phyloP scores from a whole-genome alignment of 441 rosid genomes.

The Adansonia madagascariensis region DNA sequence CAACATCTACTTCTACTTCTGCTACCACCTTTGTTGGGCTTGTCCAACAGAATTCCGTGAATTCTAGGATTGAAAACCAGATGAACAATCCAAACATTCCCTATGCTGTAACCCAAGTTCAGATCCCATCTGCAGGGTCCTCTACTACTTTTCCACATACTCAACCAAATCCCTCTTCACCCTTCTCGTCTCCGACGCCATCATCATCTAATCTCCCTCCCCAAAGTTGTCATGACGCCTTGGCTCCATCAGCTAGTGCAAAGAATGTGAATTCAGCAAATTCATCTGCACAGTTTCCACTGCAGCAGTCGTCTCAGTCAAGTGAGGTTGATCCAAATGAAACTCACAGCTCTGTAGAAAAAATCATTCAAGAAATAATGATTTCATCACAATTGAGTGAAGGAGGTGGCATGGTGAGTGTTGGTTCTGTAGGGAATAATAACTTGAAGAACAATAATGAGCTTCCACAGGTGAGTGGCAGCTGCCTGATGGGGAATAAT shows the following conservation, averaged over 20 bases:
- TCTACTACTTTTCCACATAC: slow-evolving; percentile 39
- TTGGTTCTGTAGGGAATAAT: slow-evolving; percentile 30
- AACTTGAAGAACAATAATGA: slow-evolving; percentile 33
- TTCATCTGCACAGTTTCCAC: slow-evolving; percentile 32
- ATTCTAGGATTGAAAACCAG: slow-evolving; percentile 39
- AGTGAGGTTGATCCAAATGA: slow-evolving; percentile 40
- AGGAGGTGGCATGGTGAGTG: slow-evolving; percentile 28
- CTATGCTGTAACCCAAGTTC: slow-evolving; percentile 39
- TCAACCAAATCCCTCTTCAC: slow-evolving; percentile 34
- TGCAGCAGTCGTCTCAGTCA: slow-evolving; percentile 32
- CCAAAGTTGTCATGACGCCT: slow-evolving; percentile 21
- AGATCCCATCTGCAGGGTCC: slow-evolving; percentile 45
- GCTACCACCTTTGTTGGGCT: slow-evolving; percentile 37
- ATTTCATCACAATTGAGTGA: slow-evolving; percentile 35
- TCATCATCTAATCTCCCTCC: slow-evolving; percentile 37
- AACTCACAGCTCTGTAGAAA: slow-evolving; percentile 46
- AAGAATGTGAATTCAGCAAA: slow-evolving; percentile 32
- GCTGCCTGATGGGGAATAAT: slow-evolving; percentile 25
- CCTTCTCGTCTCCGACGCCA: slow-evolving; percentile 36
- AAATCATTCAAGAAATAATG: slow-evolving; percentile 48
- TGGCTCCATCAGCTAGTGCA: slow-evolving; percentile 21
- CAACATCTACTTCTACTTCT: slow-evolving; percentile 37
- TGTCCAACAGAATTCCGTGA: slow-evolving; percentile 48
- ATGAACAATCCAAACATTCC: slow-evolving; percentile 36
- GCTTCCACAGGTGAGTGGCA: slow-evolving; percentile 30